phyloP scores from a whole-genome alignment of 805 yeast species.

The Metschnikowia cubensis region DNA sequence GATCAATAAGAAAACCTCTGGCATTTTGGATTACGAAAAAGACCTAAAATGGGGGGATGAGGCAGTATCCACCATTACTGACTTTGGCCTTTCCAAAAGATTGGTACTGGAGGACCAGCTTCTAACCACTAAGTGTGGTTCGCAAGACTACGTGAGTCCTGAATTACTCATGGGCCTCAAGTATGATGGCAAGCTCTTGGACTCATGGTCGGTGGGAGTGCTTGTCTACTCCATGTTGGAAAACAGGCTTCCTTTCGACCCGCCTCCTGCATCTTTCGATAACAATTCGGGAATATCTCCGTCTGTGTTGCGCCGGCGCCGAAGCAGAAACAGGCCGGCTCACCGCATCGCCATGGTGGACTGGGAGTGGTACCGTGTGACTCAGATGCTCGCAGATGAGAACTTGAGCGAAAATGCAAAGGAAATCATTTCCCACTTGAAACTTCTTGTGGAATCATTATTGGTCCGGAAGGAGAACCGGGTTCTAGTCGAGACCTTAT shows the following conservation, averaged over 20 bases:
- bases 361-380: constrained; percentile 74
- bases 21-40: not conserved
- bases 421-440: constrained; percentile 17
- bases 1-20: constrained; percentile 26
- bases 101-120: constrained; percentile 58
- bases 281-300: constrained; percentile 34
- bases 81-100: constrained; percentile 81
- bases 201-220: constrained; percentile 94
- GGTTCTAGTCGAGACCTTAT: constrained; percentile 16
- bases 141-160: constrained; percentile 95
- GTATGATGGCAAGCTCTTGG: constrained; percentile 88
- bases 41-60: constrained; percentile 10
- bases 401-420: constrained; percentile 6
- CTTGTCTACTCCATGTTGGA: constrained; percentile 81
- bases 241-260: constrained; percentile 87
- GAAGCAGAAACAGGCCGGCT: constrained; percentile 54
- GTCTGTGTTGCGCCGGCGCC: constrained; percentile 40
- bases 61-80: constrained; percentile 63
- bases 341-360: constrained; percentile 90
- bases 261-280: constrained; percentile 52
- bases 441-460: constrained; percentile 28
- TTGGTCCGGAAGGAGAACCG: constrained; percentile 39
- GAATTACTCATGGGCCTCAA: constrained; percentile 86
- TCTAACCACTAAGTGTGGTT: constrained; percentile 87
- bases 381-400: constrained; percentile 8